These are phyloP conservation scores for Phytophthora ohioensis DNA, from an alignment of 352 stramenopile species.

Conservation along the genomic window DNA sequence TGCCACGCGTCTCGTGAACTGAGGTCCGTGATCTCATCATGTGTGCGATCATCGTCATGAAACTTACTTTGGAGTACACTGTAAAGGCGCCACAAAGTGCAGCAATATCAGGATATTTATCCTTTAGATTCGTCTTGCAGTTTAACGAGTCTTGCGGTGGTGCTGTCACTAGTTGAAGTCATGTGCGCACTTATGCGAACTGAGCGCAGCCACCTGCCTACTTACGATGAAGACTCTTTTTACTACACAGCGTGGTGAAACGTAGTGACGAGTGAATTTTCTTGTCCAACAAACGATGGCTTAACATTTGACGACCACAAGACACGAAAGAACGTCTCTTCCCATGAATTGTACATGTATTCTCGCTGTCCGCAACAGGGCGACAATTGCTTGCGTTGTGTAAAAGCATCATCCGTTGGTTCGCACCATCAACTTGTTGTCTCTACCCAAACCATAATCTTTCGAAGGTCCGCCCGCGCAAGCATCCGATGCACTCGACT, in stretches of 20 bases:
- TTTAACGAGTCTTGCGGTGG: background rate
- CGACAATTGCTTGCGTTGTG: background rate
- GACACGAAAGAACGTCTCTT: slow-evolving; percentile 9
- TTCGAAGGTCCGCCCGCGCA: slow-evolving; percentile 3
- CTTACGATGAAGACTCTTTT: slow-evolving; percentile 7
- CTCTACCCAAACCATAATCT: slow-evolving; percentile 21
- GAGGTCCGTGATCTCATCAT: too few relatives aligned
- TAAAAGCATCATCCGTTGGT: background rate
- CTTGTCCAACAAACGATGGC: slow-evolving; percentile 4
- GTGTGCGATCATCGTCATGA: too few relatives aligned
- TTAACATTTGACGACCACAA: slow-evolving; percentile 2
- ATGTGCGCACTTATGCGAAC: background rate
- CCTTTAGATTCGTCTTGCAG: background rate
- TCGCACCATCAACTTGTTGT: slow-evolving; percentile 13
- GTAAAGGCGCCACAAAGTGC: too few relatives aligned
- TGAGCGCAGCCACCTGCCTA: slow-evolving; percentile 18
- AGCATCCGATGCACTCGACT: background rate
- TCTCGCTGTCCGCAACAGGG: background rate
- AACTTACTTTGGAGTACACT: too few relatives aligned
- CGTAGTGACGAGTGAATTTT: slow-evolving; percentile 16
- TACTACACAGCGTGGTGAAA: slow-evolving; percentile 3
- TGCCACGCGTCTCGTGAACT: too few relatives aligned
- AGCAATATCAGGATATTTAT: too few relatives aligned
- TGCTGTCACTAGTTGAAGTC: background rate
- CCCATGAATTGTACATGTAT: background rate